Base-by-base conservation (phyloP, 106 monocot genomes). In the Agapanthus africanus region DNA sequence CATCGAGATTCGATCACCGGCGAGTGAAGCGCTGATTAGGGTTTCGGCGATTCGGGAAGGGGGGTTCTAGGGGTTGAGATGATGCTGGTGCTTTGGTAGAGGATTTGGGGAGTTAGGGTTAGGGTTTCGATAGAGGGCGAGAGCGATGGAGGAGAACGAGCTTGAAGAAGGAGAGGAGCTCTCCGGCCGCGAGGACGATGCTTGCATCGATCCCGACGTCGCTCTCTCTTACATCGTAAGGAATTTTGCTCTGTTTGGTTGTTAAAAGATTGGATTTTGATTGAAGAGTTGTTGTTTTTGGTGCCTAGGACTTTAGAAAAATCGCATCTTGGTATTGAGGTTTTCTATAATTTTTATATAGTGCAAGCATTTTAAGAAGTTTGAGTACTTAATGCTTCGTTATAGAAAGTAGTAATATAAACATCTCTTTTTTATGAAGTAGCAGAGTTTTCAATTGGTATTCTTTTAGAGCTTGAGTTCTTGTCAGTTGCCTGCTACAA, bases 201-300 rank as follows among this genome's bases (percentile, higher is more conserved):
- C 70, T 68, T 54, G 65, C 54, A 57, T 83, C 73, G 78, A 90
- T 65, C 85, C 85, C 21, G 88, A 85, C 35, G 41, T 76, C 39
- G 69, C 79, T 11, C 80, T 90, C 39, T 82, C 90, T 42, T 90
- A 90, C 70, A 90, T 90, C 35, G 90, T 90, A 78, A 89, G 89
- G 23, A 63, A 22, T 6, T 64, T 11, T 22, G 4, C 38, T 64
- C 22, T 64, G 36, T 22, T 23, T 39, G 37, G 8, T 63, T 18
- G n/a, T 36, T 9, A 5, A 63, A 63, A 38, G 39, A 36, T 39
- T 39, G 11, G 64, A 22, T 37, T 61, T 61, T 61, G 60, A 61
- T 61, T 35, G 60, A 61, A 28, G 2, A 14, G 33, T 22, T 16
- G 31, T 3, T 34, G 5, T 21, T 50, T 7, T 11, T 50, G 3